Evolutionary conservation across 2,329 filamentous ascomycete species (phyloP).

Genomic region (Alternaria tenuissima): DNA sequence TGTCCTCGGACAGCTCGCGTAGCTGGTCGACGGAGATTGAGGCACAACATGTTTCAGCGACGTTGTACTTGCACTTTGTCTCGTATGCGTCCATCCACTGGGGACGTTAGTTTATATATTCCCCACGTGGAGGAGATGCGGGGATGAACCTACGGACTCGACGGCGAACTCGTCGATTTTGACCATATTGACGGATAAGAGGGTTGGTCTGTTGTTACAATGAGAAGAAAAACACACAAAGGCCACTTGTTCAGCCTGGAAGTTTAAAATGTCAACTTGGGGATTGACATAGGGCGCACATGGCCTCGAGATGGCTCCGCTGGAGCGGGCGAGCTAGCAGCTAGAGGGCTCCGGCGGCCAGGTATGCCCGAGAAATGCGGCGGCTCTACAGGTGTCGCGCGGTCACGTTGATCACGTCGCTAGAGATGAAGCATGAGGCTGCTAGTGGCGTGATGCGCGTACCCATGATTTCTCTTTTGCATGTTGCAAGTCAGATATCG

Average conservation of each 20-base stretch:
- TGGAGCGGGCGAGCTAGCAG: constrained; percentile 16
- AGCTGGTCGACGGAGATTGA: constrained; percentile 78
- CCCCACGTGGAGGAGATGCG: constrained; percentile 24
- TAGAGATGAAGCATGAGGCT: neutral
- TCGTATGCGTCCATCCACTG: constrained; percentile 68
- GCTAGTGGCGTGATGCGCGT: neutral
- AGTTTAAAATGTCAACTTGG: neutral
- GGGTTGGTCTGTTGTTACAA: neutral
- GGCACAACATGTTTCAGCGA: constrained; percentile 81
- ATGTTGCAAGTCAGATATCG: neutral
- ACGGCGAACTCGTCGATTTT: constrained; percentile 71
- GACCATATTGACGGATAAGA: constrained; percentile 57
- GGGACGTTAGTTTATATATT: constrained; percentile 14
- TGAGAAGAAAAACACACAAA: neutral
- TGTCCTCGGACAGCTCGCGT: constrained; percentile 65
- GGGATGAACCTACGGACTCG: constrained; percentile 65
- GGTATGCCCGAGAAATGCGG: constrained; percentile 2
- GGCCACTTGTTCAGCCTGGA: neutral
- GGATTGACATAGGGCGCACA: constrained; percentile 30
- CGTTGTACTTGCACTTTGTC: constrained; percentile 67
- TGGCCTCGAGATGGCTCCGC: constrained; percentile 11
- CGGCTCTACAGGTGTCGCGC: constrained; percentile 6
- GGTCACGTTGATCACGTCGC: neutral
- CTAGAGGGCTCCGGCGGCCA: constrained; percentile 8
- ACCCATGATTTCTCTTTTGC: neutral